These are phyloP conservation scores for Chaetomium strumarium DNA, from an alignment of 2,329 filamentous ascomycete species.

Conservation along the genomic window DNA sequence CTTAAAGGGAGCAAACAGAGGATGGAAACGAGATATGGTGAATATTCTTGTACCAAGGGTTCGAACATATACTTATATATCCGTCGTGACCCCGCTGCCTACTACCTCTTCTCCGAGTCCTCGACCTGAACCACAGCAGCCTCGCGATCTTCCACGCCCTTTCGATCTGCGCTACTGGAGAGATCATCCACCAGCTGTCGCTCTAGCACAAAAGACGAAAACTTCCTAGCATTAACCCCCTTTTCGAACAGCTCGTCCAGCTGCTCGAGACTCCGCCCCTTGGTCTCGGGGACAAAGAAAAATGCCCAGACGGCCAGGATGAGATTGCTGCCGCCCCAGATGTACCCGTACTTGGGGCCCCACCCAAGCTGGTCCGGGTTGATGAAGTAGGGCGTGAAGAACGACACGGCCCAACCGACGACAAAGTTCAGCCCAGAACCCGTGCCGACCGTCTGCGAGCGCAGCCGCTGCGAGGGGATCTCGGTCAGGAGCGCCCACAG, in stretches of 20 bases:
- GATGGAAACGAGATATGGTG: too few relatives aligned
- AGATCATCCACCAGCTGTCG: slow-evolving; percentile 19
- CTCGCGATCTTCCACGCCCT: background rate
- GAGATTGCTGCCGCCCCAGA: slow-evolving; percentile 23
- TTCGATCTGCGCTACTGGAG: background rate
- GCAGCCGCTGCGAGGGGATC: slow-evolving; percentile 24
- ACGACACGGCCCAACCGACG: slow-evolving; percentile 21
- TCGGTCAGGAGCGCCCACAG: slow-evolving; percentile 23
- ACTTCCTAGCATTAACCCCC: slow-evolving; percentile 16
- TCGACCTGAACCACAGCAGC: slow-evolving; percentile 5
- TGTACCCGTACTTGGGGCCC: slow-evolving; percentile 24
- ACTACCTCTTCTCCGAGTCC: slow-evolving; percentile 8
- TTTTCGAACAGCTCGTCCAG: slow-evolving; percentile 40
- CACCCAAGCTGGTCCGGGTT: slow-evolving; percentile 25
- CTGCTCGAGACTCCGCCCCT: slow-evolving; percentile 47
- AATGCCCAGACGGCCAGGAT: slow-evolving; percentile 39
- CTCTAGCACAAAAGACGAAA: slow-evolving; percentile 17
- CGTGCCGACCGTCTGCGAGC: slow-evolving; percentile 24
- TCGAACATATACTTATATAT: too few relatives aligned
- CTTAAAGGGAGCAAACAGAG: too few relatives aligned
- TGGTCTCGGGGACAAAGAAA: slow-evolving; percentile 53
- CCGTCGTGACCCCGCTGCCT: too few relatives aligned
- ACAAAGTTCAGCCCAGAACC: slow-evolving; percentile 21
- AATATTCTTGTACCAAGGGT: too few relatives aligned
- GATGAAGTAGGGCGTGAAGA: slow-evolving; percentile 27